A percentile compares a stretch with the other conserved stretches of the same genome.
These are phyloP conservation scores for Mucor indicus DNA, from an alignment of 371 early-diverging fungal species.

Conservation along the genomic window DNA sequence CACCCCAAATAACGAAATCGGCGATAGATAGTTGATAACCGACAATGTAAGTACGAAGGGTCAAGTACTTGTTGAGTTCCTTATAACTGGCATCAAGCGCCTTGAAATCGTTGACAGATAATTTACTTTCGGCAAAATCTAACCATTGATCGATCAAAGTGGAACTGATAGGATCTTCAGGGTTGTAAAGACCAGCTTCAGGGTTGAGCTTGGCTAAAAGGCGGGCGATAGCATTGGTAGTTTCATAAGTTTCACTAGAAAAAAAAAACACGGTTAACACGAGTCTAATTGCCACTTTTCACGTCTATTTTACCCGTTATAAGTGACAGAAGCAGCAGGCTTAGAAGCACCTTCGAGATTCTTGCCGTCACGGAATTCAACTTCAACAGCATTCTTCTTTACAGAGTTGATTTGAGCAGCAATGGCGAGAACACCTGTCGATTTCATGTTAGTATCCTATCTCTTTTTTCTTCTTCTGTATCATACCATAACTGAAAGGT, in stretches of 20 bases:
- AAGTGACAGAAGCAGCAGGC: slow-evolving; percentile 29
- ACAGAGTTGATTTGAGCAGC: slow-evolving; percentile 38
- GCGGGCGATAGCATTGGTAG: slow-evolving; percentile 40
- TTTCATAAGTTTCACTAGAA: slow-evolving; percentile 38
- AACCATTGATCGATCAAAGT: slow-evolving; percentile 62
- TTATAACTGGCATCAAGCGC: slow-evolving; percentile 62
- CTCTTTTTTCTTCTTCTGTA: neutral
- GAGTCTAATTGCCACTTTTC: too few relatives aligned
- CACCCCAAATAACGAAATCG: slow-evolving; percentile 88
- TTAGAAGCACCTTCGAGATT: slow-evolving; percentile 37
- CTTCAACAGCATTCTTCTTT: slow-evolving; percentile 35
- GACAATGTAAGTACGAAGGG: slow-evolving; percentile 78
- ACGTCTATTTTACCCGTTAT: slow-evolving; percentile 31
- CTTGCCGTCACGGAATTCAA: slow-evolving; percentile 41
- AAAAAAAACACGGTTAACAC: too few relatives aligned
- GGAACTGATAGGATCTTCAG: slow-evolving; percentile 37
- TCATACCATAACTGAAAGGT: slow-evolving; percentile 35
- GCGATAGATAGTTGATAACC: slow-evolving; percentile 80
- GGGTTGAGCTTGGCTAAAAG: slow-evolving; percentile 40
- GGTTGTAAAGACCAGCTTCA: slow-evolving; percentile 38
- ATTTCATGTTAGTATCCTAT: neutral
- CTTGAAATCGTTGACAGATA: slow-evolving; percentile 71
- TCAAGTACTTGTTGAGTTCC: slow-evolving; percentile 73
- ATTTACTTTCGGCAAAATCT: slow-evolving; percentile 59
- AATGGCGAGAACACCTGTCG: slow-evolving; percentile 31